Conservation (phyloP, 1,284 basidiomycete species). For the Omphalotus olearius region DNA sequence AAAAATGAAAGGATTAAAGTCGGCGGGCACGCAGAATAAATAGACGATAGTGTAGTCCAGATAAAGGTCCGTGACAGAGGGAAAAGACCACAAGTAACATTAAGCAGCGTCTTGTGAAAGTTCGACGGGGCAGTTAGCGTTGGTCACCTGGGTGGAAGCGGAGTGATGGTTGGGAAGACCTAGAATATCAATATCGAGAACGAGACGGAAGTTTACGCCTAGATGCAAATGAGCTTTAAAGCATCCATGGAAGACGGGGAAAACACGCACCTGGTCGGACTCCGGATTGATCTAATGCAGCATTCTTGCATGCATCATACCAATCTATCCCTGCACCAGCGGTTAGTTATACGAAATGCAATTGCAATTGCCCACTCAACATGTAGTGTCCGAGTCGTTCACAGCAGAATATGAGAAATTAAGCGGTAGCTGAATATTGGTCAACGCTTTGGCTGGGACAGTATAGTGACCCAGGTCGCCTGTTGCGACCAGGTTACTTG, state of each 20-base stretch:
- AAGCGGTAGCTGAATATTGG: slow-evolving; percentile 64
- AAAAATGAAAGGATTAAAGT: too few species aligned
- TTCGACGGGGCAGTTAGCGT: slow-evolving; percentile 75
- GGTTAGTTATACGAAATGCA: slow-evolving; percentile 1
- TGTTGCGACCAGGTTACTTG: slow-evolving; percentile 55
- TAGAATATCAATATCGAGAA: slow-evolving; percentile 64
- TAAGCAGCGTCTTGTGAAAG: slow-evolving; percentile 33
- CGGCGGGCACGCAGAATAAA: too few species aligned
- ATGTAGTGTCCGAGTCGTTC: slow-evolving; percentile 81
- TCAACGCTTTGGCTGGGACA: slow-evolving; percentile 60
- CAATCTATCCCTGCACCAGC: slow-evolving; percentile 59
- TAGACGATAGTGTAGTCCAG: too few species aligned
- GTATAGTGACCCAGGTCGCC: slow-evolving; percentile 57
- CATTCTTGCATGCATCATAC: slow-evolving; percentile 77
- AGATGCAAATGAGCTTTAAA: slow-evolving; percentile 6
- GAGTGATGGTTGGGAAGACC: slow-evolving; percentile 58
- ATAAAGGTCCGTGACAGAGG: too few species aligned
- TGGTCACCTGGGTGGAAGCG: slow-evolving; percentile 53
- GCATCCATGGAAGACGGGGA: neutral
- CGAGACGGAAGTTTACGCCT: slow-evolving; percentile 68
- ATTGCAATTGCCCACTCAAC: slow-evolving; percentile 37
- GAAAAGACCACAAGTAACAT: neutral
- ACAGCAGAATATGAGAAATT: slow-evolving; percentile 78
- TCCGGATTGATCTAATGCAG: slow-evolving; percentile 42
- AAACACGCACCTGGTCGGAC: slow-evolving; percentile 54